Percentiles rank a stretch among this genome's conserved stretches.
These are phyloP conservation scores for Botrytis sinoallii DNA, from an alignment of 2,329 filamentous ascomycete genomes.

Conservation along the genomic window DNA sequence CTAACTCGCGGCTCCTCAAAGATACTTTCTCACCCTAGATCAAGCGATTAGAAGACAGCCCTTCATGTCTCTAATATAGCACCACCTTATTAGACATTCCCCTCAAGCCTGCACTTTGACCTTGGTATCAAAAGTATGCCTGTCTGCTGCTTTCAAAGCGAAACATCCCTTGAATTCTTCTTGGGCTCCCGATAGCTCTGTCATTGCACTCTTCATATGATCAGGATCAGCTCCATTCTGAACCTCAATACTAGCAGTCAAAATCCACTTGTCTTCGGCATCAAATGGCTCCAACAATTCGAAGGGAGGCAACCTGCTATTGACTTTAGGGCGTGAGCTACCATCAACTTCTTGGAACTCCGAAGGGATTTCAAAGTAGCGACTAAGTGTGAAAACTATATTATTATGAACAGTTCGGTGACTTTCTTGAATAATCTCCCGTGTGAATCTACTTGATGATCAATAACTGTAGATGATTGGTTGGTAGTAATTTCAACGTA, in stretches of 20 bases:
- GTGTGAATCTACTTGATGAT: slow-evolving; percentile 29
- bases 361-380: slow-evolving; percentile 30
- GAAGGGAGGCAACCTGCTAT: slow-evolving; percentile 45
- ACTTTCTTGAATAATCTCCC: slow-evolving; percentile 30
- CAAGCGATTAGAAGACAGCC: background rate
- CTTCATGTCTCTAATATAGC: background rate
- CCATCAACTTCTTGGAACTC: slow-evolving; percentile 27
- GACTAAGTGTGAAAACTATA: slow-evolving; percentile 33
- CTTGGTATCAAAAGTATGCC: slow-evolving; percentile 53
- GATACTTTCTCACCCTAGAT: background rate
- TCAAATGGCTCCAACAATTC: slow-evolving; percentile 49
- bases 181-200: slow-evolving; percentile 48
- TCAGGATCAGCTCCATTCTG: slow-evolving; percentile 53
- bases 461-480: slow-evolving; percentile 2
- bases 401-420: slow-evolving; percentile 34
- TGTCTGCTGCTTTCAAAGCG: slow-evolving; percentile 51
- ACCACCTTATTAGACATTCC: background rate
- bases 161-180: slow-evolving; percentile 51
- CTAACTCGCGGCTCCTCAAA: background rate
- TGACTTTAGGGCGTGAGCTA: slow-evolving; percentile 32
- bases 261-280: slow-evolving; percentile 50
- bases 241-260: slow-evolving; percentile 53
- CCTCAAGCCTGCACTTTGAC: slow-evolving; percentile 29
- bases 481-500: slow-evolving; percentile 36
- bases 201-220: slow-evolving; percentile 53